Evolutionary conservation across 805 yeast genomes (phyloP), one percentile per base, ranked within the genome.

Genomic region (Yarrowia porcina): DNA sequence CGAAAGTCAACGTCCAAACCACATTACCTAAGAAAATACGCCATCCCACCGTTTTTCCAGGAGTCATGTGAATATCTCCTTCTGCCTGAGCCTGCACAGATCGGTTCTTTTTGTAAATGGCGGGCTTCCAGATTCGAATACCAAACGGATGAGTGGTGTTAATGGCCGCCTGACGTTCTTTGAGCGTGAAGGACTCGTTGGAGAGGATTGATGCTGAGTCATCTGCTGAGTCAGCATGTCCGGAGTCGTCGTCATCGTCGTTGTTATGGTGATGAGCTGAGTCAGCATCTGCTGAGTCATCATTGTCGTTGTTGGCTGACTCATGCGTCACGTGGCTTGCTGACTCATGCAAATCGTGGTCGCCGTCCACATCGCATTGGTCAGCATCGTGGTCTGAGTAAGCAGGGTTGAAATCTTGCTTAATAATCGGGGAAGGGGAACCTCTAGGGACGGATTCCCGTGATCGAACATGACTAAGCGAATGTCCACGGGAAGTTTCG

Each of bases 111-210:
- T 94, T 94, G 76, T 94, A 94, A 63, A 94, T 78, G 2, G 98
- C 97, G 1, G 99, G 99, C 71, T 94, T 94, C 99, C 99, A 94
- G 69, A 94, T 90, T 73, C 97, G 87, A 49, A 94, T 93, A 80
- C 99, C 99, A 70, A 94, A 94, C 0, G 99, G 99, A 77, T 94
- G 99, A 4, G 97, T 91, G 60, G 89, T 86, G 72, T 94, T 94
- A 72, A 94, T 94, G 15, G 99, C 99, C 68, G 89, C 92, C 74
- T 94, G 99, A 67, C 97, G 85, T 68, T 92, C 97, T 65, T 94
- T 80, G 62, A 93, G 79, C 4, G 97, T 94, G 72, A 89, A 87
- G 5, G 96, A 88, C 73, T 93, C 97, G 27, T 83, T 72, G 0
- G 96, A 72, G 6, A 72, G 67, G 38, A 38, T 5, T 4, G 61